These are phyloP conservation scores for Boletus huronensis DNA, from an alignment of 768 basidiomycete species.

Conservation along the genomic window DNA sequence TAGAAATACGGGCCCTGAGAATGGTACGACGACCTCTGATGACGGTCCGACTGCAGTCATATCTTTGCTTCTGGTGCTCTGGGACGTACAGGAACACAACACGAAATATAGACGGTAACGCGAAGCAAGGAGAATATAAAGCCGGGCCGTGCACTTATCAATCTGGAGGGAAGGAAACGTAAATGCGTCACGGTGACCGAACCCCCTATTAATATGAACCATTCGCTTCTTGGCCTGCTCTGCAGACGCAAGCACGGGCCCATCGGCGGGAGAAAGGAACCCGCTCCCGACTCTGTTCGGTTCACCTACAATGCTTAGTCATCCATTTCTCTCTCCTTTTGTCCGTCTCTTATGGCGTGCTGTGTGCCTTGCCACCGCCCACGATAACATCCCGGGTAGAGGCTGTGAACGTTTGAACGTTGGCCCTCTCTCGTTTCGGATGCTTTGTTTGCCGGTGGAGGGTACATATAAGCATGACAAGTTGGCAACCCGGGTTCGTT, in stretches of 20 bases:
- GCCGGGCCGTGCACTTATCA: neutral
- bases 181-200: slow-evolving; percentile 6
- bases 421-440: slow-evolving; percentile 15
- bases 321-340: neutral
- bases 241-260: neutral
- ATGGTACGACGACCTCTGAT: neutral
- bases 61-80: slow-evolving; percentile 1
- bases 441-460: slow-evolving; percentile 8
- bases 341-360: neutral
- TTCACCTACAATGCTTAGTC: neutral
- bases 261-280: neutral
- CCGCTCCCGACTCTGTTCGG: neutral
- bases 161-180: neutral
- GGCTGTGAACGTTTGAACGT: slow-evolving; percentile 8
- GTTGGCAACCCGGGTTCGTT: neutral
- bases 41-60: neutral
- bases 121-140: neutral
- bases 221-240: slow-evolving; percentile 5
- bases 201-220: slow-evolving; percentile 14
- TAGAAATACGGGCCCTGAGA: neutral
- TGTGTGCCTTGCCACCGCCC: neutral
- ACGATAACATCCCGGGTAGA: neutral
- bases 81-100: neutral
- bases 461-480: neutral
- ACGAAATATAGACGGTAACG: neutral